Percentiles rank a stretch among this genome's conserved stretches.
Evolutionary conservation across 768 basidiomycete species (phyloP).

Genomic region (Gautieria morchelliformis): DNA sequence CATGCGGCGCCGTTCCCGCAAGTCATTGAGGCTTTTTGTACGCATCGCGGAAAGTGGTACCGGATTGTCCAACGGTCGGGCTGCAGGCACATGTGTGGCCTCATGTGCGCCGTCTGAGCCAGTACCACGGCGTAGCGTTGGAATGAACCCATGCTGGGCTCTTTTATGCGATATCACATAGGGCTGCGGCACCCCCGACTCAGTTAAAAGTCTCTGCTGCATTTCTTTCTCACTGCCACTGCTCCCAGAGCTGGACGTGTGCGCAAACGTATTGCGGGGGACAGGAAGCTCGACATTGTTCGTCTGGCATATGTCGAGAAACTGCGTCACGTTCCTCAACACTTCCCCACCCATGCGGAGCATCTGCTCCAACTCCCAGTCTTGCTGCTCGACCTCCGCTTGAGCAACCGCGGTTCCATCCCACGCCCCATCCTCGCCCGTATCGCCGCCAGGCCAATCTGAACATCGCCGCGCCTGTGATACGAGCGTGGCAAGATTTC

Average conservation of each 20-base stretch:
- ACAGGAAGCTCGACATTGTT: slow-evolving; percentile 24
- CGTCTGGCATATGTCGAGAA: slow-evolving; percentile 38
- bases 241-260: background rate
- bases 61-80: background rate
- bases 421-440: slow-evolving; percentile 42
- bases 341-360: slow-evolving; percentile 72
- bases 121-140: background rate
- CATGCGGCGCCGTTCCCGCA: slow-evolving; percentile 3
- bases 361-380: slow-evolving; percentile 64
- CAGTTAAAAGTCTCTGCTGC: background rate
- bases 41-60: background rate
- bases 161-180: background rate
- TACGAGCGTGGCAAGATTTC: slow-evolving; percentile 74
- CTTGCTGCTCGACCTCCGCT: slow-evolving; percentile 37
- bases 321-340: slow-evolving; percentile 69
- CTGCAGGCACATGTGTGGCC: background rate
- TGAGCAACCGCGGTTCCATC: slow-evolving; percentile 31
- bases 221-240: slow-evolving; percentile 1
- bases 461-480: slow-evolving; percentile 42
- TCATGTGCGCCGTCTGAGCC: background rate
- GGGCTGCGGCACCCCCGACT: background rate
- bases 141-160: background rate
- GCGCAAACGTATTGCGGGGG: background rate
- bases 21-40: slow-evolving; percentile 7
- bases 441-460: slow-evolving; percentile 13